Conservation (phyloP, 306 rosid species). For the Astragalus glycyphyllos region DNA sequence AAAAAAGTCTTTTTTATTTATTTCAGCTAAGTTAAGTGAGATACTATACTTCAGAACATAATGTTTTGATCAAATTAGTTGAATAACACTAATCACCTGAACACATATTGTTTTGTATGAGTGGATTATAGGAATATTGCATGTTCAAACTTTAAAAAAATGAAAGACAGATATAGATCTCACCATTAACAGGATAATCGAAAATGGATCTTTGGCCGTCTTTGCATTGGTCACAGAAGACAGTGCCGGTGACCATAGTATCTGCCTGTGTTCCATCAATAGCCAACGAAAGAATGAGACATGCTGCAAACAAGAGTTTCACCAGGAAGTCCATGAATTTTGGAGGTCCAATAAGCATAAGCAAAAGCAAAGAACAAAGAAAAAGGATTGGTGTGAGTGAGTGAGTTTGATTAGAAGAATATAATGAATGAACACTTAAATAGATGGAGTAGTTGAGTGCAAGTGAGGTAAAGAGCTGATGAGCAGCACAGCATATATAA, state of each 20-base stretch:
- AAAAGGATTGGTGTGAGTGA: constrained; percentile 34
- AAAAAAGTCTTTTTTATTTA: too few relatives aligned
- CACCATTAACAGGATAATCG: constrained; percentile 81
- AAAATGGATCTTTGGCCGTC: constrained; percentile 76
- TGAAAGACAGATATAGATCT: constrained; percentile 29
- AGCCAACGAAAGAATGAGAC: constrained; percentile 54
- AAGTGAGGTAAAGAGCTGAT: constrained; percentile 18
- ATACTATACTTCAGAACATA: too few relatives aligned
- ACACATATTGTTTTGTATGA: neutral
- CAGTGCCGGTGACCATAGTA: constrained; percentile 76
- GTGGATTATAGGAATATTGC: neutral
- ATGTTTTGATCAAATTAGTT: too few relatives aligned
- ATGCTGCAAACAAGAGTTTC: constrained; percentile 48
- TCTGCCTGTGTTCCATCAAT: constrained; percentile 58
- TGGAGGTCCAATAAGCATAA: constrained; percentile 25
- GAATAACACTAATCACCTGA: constrained; percentile 10
- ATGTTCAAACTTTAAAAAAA: constrained; percentile 18
- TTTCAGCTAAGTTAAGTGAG: too few relatives aligned
- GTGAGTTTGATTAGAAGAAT: constrained; percentile 34
- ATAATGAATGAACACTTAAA: constrained; percentile 38
- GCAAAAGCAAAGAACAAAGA: constrained; percentile 20
- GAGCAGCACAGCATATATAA: constrained; percentile 3
- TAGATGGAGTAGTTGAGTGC: constrained; percentile 25
- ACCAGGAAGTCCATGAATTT: constrained; percentile 59
- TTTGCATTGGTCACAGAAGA: constrained; percentile 94